Base-by-base conservation (phyloP, 257 asterid genomes). In the Lycium barbarum region DNA sequence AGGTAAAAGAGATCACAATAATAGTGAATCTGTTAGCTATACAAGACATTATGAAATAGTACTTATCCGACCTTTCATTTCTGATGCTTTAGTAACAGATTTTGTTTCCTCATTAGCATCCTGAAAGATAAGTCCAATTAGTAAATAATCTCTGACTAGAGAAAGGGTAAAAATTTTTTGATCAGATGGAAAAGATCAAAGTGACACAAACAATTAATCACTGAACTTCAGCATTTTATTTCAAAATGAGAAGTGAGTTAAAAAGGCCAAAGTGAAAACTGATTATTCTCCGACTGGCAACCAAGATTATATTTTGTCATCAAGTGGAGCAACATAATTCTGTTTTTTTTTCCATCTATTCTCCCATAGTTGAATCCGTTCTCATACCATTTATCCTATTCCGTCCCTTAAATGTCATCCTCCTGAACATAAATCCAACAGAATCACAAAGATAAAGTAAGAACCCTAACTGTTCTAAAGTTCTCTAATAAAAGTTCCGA, bases 71-170 rank as follows among this genome's bases (percentile, higher is more conserved):
- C 98, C 96, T 92, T 95, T 95, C 98, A 95, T 93, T 6, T 97
- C 86, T 47, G 98, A 93, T 82, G 98, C 98, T 87, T 93, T 95
- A 33, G 96, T 95, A 57, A 93, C 93, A 53, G 98, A 89, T 85
- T 93, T 94, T 40, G 98, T 94, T 84, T 94, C 98, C 92, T 94
- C 98, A 38, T 95, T 93, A 49, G 96, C 95, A 81, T 95, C 98
- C 98, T 95, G 90, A 83, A 87, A 78, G 9, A 78, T 7, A 53
- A 14, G 14, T 53, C 14, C 49, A 53, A 13, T 53, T 15, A 53
- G 49, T 26, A 22, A 76, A 3, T 49, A 13, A 22, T 49, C 14
- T 49, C 22, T 4, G 59, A 74, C 81, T 22, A 74, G 62, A 74
- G 62, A 74, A 74, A 74, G 18, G 54, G 7, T 6, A 61, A 47